Percentiles rank a stretch among this genome's conserved stretches.
Conservation (phyloP, 108 stramenopile species). For the Nannochloropsis granulata region DNA sequence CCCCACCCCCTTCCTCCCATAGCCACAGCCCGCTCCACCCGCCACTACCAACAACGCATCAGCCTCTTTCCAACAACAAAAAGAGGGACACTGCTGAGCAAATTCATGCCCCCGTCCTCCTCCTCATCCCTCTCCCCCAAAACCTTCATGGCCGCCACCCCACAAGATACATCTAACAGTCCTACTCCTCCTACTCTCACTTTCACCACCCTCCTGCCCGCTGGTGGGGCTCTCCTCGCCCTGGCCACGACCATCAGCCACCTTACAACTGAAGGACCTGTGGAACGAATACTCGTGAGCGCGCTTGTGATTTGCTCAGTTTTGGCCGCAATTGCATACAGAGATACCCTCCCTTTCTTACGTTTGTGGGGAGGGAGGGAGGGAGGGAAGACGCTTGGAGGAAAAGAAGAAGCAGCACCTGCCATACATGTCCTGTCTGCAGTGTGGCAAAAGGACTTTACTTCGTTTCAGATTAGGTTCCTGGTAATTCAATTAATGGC, state of each 20-base stretch:
- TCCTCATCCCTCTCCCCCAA: no score
- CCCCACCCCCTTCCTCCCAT: not conserved
- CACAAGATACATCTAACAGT: no score
- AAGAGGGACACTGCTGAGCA: no score
- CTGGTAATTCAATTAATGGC: not conserved
- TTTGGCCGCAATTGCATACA: not conserved
- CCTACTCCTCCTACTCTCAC: no score
- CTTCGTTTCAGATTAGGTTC: not conserved
- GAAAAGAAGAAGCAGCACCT: not conserved
- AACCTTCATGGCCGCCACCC: no score
- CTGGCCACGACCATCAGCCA: not conserved
- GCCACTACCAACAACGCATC: not conserved
- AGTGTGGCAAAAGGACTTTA: not conserved
- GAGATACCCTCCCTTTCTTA: not conserved
- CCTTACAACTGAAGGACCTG: not conserved
- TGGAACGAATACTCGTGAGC: not conserved
- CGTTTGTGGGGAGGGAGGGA: not conserved
- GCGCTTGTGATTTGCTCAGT: not conserved
- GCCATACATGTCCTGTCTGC: not conserved
- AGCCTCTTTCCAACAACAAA: no score
- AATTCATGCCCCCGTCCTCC: no score
- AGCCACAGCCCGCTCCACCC: not conserved
- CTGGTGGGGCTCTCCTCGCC: not conserved
- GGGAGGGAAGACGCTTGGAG: not conserved
- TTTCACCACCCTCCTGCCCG: not conserved